Percentiles rank a stretch among this genome's conserved stretches.
phyloP scores from a whole-genome alignment of 257 asterid species.

The Lycium barbarum region DNA sequence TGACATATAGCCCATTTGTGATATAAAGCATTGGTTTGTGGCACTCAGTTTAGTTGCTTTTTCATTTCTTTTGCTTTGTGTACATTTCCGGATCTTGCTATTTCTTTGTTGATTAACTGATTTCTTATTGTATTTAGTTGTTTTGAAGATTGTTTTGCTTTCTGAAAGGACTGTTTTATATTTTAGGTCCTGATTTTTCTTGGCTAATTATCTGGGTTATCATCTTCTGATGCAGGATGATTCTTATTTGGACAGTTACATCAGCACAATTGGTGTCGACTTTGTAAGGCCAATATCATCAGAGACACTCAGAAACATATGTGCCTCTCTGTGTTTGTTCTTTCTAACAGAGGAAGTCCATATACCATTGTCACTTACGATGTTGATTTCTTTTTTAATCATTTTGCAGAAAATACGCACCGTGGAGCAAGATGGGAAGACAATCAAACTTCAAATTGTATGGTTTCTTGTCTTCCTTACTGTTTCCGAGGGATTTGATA shows the following conservation, averaged over 20 bases:
- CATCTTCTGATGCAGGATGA: constrained; percentile 58
- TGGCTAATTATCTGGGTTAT: constrained; percentile 8
- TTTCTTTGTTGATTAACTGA: background rate
- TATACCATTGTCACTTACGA: background rate
- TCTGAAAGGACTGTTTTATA: constrained; percentile 4
- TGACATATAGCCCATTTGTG: background rate
- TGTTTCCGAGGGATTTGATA: background rate
- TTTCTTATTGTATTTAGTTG: background rate
- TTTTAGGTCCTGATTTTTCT: constrained; percentile 19
- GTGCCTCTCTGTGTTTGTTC: background rate
- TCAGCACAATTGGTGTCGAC: constrained; percentile 86
- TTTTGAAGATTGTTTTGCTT: constrained; percentile 4
- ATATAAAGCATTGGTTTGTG: background rate
- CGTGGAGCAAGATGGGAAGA: constrained; percentile 83
- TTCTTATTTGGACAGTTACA: constrained; percentile 82
- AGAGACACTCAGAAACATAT: background rate
- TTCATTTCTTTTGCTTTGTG: background rate
- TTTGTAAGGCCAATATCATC: constrained; percentile 57
- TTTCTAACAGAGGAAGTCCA: background rate
- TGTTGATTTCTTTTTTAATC: constrained; percentile 29
- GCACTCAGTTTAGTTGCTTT: background rate
- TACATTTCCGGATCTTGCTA: background rate
- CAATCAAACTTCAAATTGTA: constrained; percentile 89
- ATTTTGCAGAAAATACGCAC: constrained; percentile 82
- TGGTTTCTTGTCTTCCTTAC: constrained; percentile 28